Base-by-base conservation (phyloP, 345 rosid species). In the Hibiscus tridactylites region DNA sequence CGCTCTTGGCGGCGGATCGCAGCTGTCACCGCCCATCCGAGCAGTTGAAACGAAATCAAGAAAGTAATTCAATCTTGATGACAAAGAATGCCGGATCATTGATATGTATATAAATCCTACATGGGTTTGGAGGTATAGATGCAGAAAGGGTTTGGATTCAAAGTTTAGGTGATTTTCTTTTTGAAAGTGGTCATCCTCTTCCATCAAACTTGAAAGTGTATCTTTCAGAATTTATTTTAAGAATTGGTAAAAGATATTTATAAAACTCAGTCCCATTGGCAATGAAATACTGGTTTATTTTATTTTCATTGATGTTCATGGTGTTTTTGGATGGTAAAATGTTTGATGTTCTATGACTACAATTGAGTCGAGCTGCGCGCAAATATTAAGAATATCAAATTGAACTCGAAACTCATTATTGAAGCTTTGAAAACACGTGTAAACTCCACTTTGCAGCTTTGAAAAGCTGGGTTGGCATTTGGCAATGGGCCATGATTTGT, bases 1-100 rank as follows among this genome's bases (percentile, higher is more conserved):
- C 1, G 98, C 97, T 35, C 85, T 93, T 42, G 94, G 96, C 3
- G 83, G 84, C 8, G 87, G 91, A 58, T 79, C 91, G 2, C 90
- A 84, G 69, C 70, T 89, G 6, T 83, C 87, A 61, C 89, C 86
- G 9, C 52, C 71, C 26, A 62, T 68, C 24, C 83, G 77, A 56
- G 69, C 82, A 29, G 60, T 73, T 0, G 91, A 86, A 73, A 47
- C 83, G 17, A 91, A 87, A 78, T 59, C 81, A 33, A 91, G 83
- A 78, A 86, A 85, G 84, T 88, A 79, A 88, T 28, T 17, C n/a
- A 10, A 9, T 50, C 16, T 47, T 21, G 29, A 71, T 71, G 28
- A 24, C 28, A 54, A 76, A 54, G 33, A 75, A 70, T 66, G 28
- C 8, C 58, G 77, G 58, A 54, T 35, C 57, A 72, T 50, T 13